Evolutionary conservation across 768 basidiomycete genomes (phyloP), one percentile per base, ranked within the genome.

Genomic region (Termitomyces sp.): DNA sequence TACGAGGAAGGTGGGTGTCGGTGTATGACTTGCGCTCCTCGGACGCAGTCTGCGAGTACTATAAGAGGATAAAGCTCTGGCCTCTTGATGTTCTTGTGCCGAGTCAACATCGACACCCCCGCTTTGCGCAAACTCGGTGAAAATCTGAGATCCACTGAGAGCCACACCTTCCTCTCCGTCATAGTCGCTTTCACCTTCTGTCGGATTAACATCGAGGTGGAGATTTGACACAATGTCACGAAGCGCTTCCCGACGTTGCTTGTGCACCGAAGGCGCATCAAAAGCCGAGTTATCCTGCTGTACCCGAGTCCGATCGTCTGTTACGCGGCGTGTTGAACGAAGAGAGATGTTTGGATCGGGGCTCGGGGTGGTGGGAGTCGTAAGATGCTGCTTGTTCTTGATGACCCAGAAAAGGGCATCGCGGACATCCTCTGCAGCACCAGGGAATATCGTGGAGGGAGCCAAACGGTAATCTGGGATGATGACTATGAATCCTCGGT

Each of bases 401-500:
- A 79, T 60, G 30, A 77, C 69, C 84, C 85, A 88, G 22, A 74
- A 63, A 7, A 86, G 63, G 11, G 86, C 85, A 59, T 86, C 84
- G 13, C 79, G 79, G 7, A 87, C 65, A 63, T 88, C 86, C 60
- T 83, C 76, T 0, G 76, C 77, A 0, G 79, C 74, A 0, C 71
- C 74, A 0, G 87, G 87, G 66, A 79, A 87, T n/a, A 67, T 72
- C 56, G 77, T 78, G 32, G 78, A 65, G 5, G 86, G 86, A 4
- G 79, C 79, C 41, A 89, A 78, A 0, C 85, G 81, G 62, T 89
- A 88, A 70, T 89, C 85, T 0, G 87, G 78, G 60, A 89, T 82
- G 62, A 87, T 71, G n/a, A 80, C 81, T 61, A 87, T 59, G 69
- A 85, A 79, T 0, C 86, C 86, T 16, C 68, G 74, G 9, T 74